These are phyloP conservation scores for Cercospora zeina DNA, from an alignment of 2,329 filamentous ascomycete genomes.

Conservation along the genomic window DNA sequence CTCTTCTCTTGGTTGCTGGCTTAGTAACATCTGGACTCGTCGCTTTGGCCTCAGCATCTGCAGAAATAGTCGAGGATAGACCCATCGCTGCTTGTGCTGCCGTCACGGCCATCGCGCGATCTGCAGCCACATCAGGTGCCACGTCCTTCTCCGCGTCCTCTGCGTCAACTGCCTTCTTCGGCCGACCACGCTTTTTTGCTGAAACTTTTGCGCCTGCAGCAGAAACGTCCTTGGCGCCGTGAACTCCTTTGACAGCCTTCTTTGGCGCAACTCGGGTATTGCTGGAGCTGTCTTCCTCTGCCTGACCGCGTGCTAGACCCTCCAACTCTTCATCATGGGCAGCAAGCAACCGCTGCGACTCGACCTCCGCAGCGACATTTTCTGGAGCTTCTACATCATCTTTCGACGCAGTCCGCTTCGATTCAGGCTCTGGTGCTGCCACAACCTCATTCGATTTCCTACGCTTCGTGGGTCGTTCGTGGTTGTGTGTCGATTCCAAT, in stretches of 20 bases:
- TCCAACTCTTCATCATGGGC: conserved; percentile 1
- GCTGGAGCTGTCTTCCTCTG: conserved; percentile 27
- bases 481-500: conserved; percentile 5
- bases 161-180: conserved; percentile 6
- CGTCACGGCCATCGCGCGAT: background rate
- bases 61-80: background rate
- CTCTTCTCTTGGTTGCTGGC: background rate
- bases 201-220: background rate
- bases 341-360: background rate
- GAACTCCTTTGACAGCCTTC: conserved; percentile 3
- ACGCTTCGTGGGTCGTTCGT: conserved; percentile 32
- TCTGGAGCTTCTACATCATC: background rate
- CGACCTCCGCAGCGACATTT: background rate
- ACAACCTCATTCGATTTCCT: conserved; percentile 22
- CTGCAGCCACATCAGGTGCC: background rate
- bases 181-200: conserved; percentile 18
- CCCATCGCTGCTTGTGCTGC: background rate
- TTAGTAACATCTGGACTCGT: background rate
- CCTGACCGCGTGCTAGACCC: background rate
- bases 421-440: background rate
- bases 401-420: background rate
- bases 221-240: background rate
- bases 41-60: background rate
- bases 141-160: background rate
- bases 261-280: conserved; percentile 4